Evolutionary conservation across 805 yeast genomes (phyloP), one percentile per base, ranked within the genome.

Genomic region (Ogataea pini): DNA sequence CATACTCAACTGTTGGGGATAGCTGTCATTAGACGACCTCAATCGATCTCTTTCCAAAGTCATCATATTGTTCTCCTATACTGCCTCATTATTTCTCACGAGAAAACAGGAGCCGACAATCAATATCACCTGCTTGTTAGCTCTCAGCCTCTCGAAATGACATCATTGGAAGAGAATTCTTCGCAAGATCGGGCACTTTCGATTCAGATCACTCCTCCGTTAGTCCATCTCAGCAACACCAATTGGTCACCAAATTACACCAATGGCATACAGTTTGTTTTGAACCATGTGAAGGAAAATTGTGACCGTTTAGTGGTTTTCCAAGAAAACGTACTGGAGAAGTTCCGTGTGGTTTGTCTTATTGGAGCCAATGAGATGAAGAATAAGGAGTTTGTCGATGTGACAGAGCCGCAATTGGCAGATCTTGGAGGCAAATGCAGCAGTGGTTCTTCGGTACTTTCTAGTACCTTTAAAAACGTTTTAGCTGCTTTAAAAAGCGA

Each of bases 171-270:
- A 14, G 34, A n/a, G 34, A n/a, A 12, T n/a, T 31, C 34, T 7
- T 24, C 31, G 19, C 29, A 13, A 24, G 9, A 28, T 12, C 14
- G 31, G 31, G 31, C 31, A 10, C 31, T 12, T 28, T 12, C 31
- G n/a, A 28, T 10, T 4, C 10, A 36, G 18, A 20, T 20, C 29
- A 7, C 31, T 4, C 9, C 32, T 9, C 42, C 36, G 5, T 8
- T 44, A 2, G 28, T 20, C 7, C 55, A 53, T 25, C 34, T 53
- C 43, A 51, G 49, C 43, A 45, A 34, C 20, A 37, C 34, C 31
- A 51, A 51, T 25, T 54, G 58, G 58, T 54, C 58, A 16, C 47
- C 54, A 5, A 47, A 48, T 25, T 54, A 51, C 44, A 14, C 33
- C 18, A 40, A 46, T 24, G 55, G 54, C 3, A 41, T 54, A 20